Conservation (phyloP, 2,329 filamentous ascomycete genomes). For the Colletotrichum tropicicola region DNA sequence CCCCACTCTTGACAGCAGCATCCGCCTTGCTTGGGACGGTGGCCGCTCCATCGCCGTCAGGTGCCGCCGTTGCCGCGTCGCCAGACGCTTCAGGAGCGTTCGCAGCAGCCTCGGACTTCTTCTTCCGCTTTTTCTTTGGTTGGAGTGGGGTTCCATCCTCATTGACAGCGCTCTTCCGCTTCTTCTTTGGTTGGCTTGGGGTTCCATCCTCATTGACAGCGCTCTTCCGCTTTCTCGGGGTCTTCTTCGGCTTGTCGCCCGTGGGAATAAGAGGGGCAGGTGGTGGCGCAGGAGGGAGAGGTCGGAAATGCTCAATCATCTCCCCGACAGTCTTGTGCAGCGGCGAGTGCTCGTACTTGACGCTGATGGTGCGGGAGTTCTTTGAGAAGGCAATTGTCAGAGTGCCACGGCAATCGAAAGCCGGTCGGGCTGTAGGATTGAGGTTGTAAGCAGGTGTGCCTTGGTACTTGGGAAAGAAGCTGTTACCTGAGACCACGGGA, state of each 20-base stretch:
- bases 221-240: conserved; percentile 35
- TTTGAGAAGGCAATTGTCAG: conserved; percentile 60
- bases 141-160: conserved; percentile 3
- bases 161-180: conserved; percentile 36
- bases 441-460: neutral
- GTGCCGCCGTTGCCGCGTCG: conserved; percentile 1
- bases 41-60: neutral
- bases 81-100: neutral
- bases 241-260: conserved; percentile 37
- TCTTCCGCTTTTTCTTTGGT: conserved; percentile 27
- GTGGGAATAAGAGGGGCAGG: conserved; percentile 34
- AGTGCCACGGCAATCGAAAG: conserved; percentile 66
- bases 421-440: conserved; percentile 57
- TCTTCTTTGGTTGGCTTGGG: conserved; percentile 35
- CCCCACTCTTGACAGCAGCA: conserved; percentile 28
- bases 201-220: conserved; percentile 32
- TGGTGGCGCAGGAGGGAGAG: conserved; percentile 46
- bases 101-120: conserved; percentile 5
- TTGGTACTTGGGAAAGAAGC: neutral
- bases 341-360: conserved; percentile 65
- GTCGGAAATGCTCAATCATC: conserved; percentile 56
- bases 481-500: conserved; percentile 53
- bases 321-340: conserved; percentile 65
- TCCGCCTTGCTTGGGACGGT: conserved; percentile 20
- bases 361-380: conserved; percentile 53